These are phyloP conservation scores for Ananas comosus DNA, from an alignment of 176 grass and related monocot species.

Conservation along the genomic window DNA sequence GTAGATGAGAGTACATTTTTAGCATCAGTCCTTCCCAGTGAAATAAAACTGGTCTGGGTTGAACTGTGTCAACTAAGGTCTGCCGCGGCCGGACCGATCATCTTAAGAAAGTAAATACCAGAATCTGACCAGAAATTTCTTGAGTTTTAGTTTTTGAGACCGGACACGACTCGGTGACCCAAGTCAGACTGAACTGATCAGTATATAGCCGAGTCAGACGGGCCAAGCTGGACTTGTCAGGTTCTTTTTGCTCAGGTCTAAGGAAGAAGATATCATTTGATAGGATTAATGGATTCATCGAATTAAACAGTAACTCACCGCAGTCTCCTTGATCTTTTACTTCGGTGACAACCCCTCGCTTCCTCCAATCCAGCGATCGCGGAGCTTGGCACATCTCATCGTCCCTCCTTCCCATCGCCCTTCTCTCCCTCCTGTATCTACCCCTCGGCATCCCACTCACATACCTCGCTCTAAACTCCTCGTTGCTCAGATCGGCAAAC, in stretches of 20 bases:
- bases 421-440: conserved; percentile 5
- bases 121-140: no score
- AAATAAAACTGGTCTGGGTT: no score
- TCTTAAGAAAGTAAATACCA: no score
- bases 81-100: no score
- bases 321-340: conserved; percentile 29
- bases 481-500: conserved; percentile 47
- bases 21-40: no score
- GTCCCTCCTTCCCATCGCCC: not conserved
- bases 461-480: conserved; percentile 39
- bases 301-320: conserved; percentile 6
- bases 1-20: no score
- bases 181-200: no score
- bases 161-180: no score
- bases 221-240: no score
- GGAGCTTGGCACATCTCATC: conserved; percentile 26
- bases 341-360: conserved; percentile 16
- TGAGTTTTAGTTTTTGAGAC: no score
- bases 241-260: not conserved
- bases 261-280: not conserved
- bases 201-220: no score
- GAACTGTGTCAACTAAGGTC: no score
- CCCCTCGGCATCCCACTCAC: conserved; percentile 24
- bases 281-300: not conserved
- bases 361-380: conserved; percentile 18